Percentiles rank a stretch among this genome's conserved stretches.
Evolutionary conservation across 202 grass and related monocot species (phyloP).

Genomic region (Panicum virgatum): DNA sequence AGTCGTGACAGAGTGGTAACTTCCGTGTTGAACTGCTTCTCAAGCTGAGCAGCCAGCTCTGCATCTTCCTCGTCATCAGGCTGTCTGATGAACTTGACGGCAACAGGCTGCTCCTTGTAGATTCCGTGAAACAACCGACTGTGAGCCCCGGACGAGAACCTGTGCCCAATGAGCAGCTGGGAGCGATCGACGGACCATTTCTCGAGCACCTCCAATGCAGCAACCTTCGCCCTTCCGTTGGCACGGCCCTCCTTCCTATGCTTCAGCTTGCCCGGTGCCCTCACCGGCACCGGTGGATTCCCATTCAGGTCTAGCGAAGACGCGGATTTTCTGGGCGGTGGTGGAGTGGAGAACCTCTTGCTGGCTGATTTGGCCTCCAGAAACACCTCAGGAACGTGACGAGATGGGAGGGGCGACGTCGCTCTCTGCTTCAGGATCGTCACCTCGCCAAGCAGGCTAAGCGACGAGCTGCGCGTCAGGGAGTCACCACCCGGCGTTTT

Average conservation of each 20-base stretch:
- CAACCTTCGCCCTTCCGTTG: conserved; percentile 38
- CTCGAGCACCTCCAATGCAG: conserved; percentile 45
- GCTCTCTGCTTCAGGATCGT: conserved; percentile 51
- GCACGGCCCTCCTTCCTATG: conserved; percentile 56
- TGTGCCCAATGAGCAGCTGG: conserved; percentile 56
- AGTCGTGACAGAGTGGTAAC: conserved; percentile 64
- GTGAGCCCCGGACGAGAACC: conserved; percentile 69
- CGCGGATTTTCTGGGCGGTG: conserved; percentile 48
- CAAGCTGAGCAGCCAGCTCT: conserved; percentile 61
- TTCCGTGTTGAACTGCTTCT: conserved; percentile 90
- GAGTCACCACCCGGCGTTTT: not conserved
- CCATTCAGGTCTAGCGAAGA: conserved; percentile 7
- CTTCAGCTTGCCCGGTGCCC: conserved; percentile 46
- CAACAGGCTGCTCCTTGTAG: conserved; percentile 64
- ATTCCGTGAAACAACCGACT: conserved; percentile 71
- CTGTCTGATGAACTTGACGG: conserved; percentile 64
- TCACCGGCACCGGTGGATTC: not conserved
- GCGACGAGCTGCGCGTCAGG: conserved; percentile 11
- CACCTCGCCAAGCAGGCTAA: not conserved
- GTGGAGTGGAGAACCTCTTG: conserved; percentile 67
- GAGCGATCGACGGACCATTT: conserved; percentile 61
- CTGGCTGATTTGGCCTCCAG: conserved; percentile 63
- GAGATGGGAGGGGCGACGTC: conserved; percentile 58
- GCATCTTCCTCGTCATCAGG: conserved; percentile 52
- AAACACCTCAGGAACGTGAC: conserved; percentile 62